phyloP scores from a whole-genome alignment of 805 yeast species.

The Candida gorgasii region DNA sequence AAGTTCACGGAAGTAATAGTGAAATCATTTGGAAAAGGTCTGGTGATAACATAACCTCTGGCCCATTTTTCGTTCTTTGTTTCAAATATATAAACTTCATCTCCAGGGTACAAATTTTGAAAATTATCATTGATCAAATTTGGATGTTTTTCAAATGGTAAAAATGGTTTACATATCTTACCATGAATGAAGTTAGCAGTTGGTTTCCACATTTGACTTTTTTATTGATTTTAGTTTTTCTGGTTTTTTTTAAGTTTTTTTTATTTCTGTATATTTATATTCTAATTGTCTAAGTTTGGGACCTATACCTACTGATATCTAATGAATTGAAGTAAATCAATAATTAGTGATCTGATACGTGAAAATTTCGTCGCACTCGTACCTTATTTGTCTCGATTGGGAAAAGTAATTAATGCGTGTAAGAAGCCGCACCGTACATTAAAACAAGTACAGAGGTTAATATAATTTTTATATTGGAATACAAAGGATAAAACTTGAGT shows the following conservation, averaged over 20 bases:
- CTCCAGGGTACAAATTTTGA: constrained; percentile 69
- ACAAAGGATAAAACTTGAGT: too few species aligned
- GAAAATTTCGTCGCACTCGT: too few species aligned
- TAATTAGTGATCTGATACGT: too few species aligned
- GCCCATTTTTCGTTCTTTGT: constrained; percentile 65
- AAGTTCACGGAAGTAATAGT: constrained; percentile 58
- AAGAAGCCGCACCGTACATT: too few species aligned
- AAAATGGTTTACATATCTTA: constrained; percentile 38
- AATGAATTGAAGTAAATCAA: too few species aligned
- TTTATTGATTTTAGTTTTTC: constrained; percentile 1
- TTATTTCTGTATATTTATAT: neutral
- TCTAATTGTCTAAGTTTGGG: too few species aligned
- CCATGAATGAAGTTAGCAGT: constrained; percentile 39
- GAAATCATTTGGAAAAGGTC: constrained; percentile 72
- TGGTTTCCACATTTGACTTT: constrained; percentile 36
- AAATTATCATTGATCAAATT: constrained; percentile 38
- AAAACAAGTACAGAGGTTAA: too few species aligned
- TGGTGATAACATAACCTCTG: constrained; percentile 69
- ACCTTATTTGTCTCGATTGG: constrained; percentile 13
- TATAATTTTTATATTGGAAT: too few species aligned
- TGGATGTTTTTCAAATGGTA: constrained; percentile 44
- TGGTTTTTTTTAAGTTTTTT: neutral
- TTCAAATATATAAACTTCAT: constrained; percentile 75
- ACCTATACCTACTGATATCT: too few species aligned
- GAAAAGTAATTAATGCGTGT: constrained; percentile 14